Evolutionary conservation across 2,329 filamentous ascomycete species (phyloP).

Genomic region (Pseudogymnoascus sp.): DNA sequence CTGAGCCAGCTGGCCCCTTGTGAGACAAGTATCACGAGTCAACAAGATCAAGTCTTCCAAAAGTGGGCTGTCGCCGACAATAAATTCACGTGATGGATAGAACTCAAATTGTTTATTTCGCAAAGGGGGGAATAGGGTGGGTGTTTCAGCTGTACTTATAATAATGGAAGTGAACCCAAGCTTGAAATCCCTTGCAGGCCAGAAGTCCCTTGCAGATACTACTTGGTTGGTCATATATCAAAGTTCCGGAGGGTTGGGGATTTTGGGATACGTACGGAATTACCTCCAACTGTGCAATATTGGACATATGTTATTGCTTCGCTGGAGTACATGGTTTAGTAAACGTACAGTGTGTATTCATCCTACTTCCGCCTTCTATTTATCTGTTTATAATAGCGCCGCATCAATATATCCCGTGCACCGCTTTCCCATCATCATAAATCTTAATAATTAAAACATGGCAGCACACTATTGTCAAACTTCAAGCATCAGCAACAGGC

Average conservation of each 20-base stretch:
- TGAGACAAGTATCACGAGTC: neutral
- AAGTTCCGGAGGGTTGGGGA: neutral
- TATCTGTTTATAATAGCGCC: neutral
- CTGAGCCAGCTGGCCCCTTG: neutral
- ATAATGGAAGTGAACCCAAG: neutral
- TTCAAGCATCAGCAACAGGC: neutral
- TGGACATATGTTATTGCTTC: neutral
- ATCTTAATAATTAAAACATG: neutral
- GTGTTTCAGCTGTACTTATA: neutral
- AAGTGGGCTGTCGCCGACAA: neutral
- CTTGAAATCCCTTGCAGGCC: neutral
- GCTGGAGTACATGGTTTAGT: neutral
- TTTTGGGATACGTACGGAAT: neutral
- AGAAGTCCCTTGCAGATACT: neutral
- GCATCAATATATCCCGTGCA: neutral
- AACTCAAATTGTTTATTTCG: neutral
- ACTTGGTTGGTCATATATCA: neutral
- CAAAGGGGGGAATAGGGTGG: neutral
- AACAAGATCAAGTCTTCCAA: neutral
- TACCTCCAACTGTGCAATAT: neutral
- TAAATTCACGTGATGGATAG: neutral
- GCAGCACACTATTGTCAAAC: neutral
- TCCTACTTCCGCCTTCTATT: neutral
- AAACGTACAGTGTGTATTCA: neutral
- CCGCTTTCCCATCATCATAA: neutral